Evolutionary conservation across 2,329 filamentous ascomycete species (phyloP), one percentile per base, ranked within the genome.

Genomic region (Dactylella cylindrospora): DNA sequence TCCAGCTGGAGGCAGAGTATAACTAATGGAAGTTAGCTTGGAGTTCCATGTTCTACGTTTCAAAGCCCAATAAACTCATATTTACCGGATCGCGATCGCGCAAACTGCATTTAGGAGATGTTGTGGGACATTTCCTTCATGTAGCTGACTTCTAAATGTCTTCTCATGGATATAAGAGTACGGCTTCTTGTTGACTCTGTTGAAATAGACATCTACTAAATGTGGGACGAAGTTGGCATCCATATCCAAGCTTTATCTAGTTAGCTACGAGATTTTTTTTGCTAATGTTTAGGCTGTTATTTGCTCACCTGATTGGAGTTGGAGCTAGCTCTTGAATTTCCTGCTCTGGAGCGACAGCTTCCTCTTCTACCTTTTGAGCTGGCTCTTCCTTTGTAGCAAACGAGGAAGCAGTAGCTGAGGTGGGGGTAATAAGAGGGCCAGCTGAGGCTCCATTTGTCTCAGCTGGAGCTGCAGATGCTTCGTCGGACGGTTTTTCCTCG

Each of bases 101-200:
- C 79, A 84, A 43, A 84, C 79, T 6, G 80, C 79, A 68, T 78
- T 74, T 5, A 79, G 71, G 33, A 83, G 72, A 66, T 78, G 80
- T 19, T 69, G 67, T 2, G 81, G 79, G 3, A 91, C 74, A 68
- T 87, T 84, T 41, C 83, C 83, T 7, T 83, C 73, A 67, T 87
- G 84, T 65, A 89, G 74, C 19, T 84, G 79, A 72, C 90, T 86
- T 52, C 88, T 79, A 7, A 86, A 84, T 0, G 80, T 82, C 0
- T 83, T 77, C 72, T 95, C 88, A 69, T 94, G 88, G 2, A 95
- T 76, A 45, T 94, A 84, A 69, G 87, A 83, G 67, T 86, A 93
- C 1, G 88, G 87, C 70, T 90, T 91, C 44, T 84, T 85, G 71
- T 95, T 88, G 31, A 90, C 82, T 44, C 86, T 81, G 17, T 78